phyloP scores from a whole-genome alignment of 139 green algal genomes.

The Dunaliella sp. region DNA sequence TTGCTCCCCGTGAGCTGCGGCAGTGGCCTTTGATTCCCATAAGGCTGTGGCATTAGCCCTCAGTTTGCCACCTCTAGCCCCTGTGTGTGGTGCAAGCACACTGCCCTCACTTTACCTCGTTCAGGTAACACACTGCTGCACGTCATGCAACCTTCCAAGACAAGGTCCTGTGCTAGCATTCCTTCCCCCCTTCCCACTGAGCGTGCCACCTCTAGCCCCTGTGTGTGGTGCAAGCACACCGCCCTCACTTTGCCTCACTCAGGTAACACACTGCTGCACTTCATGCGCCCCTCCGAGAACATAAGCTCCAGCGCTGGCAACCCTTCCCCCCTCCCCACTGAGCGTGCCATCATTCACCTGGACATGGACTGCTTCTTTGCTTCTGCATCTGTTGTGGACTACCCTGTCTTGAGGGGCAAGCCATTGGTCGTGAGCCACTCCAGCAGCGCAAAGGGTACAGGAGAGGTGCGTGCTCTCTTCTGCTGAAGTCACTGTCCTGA shows the following conservation, averaged over 20 bases:
- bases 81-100: too few relatives aligned
- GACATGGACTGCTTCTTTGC: constrained; percentile 99
- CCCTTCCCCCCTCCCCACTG: not conserved
- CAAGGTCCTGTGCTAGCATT: not conserved
- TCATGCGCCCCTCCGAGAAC: not conserved
- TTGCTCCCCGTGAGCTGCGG: too few relatives aligned
- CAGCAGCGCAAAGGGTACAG: constrained; percentile 66
- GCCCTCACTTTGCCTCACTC: too few relatives aligned
- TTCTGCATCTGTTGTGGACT: constrained; percentile 52
- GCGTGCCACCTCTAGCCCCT: too few relatives aligned
- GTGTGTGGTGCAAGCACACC: too few relatives aligned
- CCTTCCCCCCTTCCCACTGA: not conserved
- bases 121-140: not conserved
- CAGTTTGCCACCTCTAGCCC: too few relatives aligned
- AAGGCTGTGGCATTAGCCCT: too few relatives aligned
- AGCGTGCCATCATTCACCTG: constrained; percentile 81
- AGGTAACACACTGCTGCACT: not conserved
- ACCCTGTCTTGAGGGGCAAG: constrained; percentile 61
- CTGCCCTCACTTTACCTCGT: too few relatives aligned
- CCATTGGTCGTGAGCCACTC: constrained; percentile 87
- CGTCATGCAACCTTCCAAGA: not conserved
- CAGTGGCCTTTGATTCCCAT: too few relatives aligned
- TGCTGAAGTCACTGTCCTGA: not conserved
- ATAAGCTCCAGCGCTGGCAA: not conserved
- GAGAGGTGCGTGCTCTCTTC: constrained; percentile 62